Conservation (phyloP, 169 alveolate species). For the Besnoitia besnoiti region DNA sequence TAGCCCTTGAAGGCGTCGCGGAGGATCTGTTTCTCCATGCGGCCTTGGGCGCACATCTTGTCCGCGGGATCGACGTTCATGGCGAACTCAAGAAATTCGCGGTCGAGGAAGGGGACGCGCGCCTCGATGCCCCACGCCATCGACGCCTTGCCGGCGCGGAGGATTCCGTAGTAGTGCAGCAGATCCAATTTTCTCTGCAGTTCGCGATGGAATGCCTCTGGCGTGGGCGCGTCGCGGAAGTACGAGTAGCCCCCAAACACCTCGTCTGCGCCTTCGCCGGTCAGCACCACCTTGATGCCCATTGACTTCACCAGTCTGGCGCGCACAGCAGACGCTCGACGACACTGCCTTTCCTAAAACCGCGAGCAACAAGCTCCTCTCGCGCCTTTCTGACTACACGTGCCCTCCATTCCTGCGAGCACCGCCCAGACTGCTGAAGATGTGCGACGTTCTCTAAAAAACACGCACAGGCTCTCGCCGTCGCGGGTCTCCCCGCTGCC, state of each 20-base stretch:
- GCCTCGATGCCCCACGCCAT: slow-evolving; percentile 90
- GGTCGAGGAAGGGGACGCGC: slow-evolving; percentile 88
- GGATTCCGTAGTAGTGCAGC: slow-evolving; percentile 81
- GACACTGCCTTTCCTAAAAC: not conserved
- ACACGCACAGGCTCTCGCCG: too few relatives aligned
- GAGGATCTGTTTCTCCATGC: slow-evolving; percentile 81
- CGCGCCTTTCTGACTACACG: not conserved
- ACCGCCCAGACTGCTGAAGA: not conserved
- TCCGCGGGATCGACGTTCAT: slow-evolving; percentile 75
- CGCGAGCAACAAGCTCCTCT: not conserved
- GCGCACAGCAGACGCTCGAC: not conserved
- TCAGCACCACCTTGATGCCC: slow-evolving; percentile 85
- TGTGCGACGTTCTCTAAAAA: too few relatives aligned
- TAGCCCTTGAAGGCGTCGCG: slow-evolving; percentile 81
- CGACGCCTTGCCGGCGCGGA: slow-evolving; percentile 87
- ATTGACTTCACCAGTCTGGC: slow-evolving; percentile 67
- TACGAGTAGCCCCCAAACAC: slow-evolving; percentile 88
- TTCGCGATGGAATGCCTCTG: slow-evolving; percentile 82
- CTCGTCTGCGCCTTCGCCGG: slow-evolving; percentile 91
- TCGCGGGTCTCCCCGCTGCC: too few relatives aligned
- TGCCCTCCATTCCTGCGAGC: not conserved
- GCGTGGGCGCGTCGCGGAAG: slow-evolving; percentile 86
- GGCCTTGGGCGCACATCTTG: slow-evolving; percentile 68
- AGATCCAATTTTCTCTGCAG: slow-evolving; percentile 79
- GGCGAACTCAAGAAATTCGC: slow-evolving; percentile 76